phyloP scores from a whole-genome alignment of 495 filamentous ascomycete genomes.

The Aspergillus saccharolyticus region DNA sequence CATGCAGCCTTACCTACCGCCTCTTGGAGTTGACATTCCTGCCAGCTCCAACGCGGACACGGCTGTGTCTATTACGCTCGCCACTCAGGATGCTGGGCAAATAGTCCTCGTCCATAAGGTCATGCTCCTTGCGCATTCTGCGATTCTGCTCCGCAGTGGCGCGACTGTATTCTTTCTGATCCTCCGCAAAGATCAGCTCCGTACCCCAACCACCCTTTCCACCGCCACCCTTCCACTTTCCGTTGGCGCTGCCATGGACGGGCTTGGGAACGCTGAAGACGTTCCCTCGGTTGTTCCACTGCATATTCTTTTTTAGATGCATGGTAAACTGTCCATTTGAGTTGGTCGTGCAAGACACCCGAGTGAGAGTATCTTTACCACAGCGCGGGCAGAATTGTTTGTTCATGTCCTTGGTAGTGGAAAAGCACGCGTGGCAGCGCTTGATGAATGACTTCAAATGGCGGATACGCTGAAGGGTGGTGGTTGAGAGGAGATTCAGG shows the following conservation, averaged over 20 bases:
- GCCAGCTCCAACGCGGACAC: conserved; percentile 77
- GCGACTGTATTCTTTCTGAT: conserved; percentile 87
- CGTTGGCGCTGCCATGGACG: conserved; percentile 70
- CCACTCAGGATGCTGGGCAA: conserved; percentile 82
- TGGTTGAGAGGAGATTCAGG: conserved; percentile 78
- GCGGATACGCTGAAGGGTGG: conserved; percentile 64
- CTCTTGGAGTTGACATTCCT: conserved; percentile 82
- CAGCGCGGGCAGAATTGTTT: conserved; percentile 94
- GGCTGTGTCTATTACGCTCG: conserved; percentile 57
- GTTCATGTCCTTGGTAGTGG: conserved; percentile 73
- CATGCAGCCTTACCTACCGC: too few species aligned
- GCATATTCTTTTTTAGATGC: conserved; percentile 91
- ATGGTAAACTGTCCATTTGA: conserved; percentile 74
- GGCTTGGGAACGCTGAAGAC: conserved; percentile 88
- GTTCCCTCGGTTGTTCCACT: conserved; percentile 91
- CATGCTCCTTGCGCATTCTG: conserved; percentile 57
- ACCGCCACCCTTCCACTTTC: conserved; percentile 66
- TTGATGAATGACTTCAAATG: conserved; percentile 81
- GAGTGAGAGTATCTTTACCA: conserved; percentile 79
- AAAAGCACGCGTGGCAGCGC: conserved; percentile 92
- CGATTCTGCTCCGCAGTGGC: conserved; percentile 59
- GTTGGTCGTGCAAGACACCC: conserved; percentile 81
- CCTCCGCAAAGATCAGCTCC: conserved; percentile 79
- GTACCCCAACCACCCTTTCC: conserved; percentile 85
- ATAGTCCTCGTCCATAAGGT: conserved; percentile 94